Evolutionary conservation across 116 monocot species (phyloP).

Genomic region (Papilionanthe hybrid): DNA sequence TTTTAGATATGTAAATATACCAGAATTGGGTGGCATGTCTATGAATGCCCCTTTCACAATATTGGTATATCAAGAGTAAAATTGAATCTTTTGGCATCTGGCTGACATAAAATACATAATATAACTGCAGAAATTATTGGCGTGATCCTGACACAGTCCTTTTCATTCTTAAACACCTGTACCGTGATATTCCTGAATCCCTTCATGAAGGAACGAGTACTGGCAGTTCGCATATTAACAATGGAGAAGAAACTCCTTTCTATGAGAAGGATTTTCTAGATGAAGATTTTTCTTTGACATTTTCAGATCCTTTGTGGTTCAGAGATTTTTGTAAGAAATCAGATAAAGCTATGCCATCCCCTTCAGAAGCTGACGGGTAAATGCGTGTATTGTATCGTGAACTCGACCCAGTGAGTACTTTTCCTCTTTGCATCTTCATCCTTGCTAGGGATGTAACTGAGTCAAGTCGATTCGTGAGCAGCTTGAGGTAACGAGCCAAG

Average conservation of each 20-base stretch:
- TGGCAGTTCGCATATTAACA: slow-evolving; percentile 15
- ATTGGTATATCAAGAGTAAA: background rate
- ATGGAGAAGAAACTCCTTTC: slow-evolving; percentile 29
- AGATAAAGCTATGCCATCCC: slow-evolving; percentile 30
- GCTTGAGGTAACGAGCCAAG: no score
- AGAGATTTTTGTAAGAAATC: slow-evolving; percentile 77
- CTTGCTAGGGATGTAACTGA: no score
- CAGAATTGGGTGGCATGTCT: no score
- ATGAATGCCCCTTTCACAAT: background rate
- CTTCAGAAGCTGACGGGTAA: no score
- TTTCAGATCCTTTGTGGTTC: slow-evolving; percentile 51
- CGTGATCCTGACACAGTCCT: slow-evolving; percentile 94
- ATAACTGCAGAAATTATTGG: slow-evolving; percentile 75
- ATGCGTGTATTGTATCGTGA: no score
- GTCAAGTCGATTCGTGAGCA: no score
- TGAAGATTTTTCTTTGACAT: slow-evolving; percentile 87
- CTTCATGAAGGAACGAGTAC: slow-evolving; percentile 19
- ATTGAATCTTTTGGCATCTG: background rate
- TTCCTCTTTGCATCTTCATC: no score
- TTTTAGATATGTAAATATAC: no score
- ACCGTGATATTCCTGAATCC: slow-evolving; percentile 81
- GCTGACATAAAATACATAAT: background rate
- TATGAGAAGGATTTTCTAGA: slow-evolving; percentile 62
- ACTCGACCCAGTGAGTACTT: no score
- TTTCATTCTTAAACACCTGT: slow-evolving; percentile 91